Conservation (phyloP, 371 early-diverging fungal genomes). For the Capillidium heterosporum region DNA sequence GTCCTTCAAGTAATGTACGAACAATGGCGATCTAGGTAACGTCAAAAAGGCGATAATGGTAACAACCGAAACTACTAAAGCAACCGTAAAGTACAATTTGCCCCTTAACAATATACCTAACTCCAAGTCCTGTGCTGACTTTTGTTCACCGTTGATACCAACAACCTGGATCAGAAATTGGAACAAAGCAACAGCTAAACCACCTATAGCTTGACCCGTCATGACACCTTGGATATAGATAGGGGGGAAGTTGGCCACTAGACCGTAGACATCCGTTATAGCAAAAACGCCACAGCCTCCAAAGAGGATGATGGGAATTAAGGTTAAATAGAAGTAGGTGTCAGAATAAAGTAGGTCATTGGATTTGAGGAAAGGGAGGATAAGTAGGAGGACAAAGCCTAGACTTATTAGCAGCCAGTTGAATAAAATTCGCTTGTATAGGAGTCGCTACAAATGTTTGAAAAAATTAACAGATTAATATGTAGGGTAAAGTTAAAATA, state of each 20-base stretch:
- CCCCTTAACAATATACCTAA: not conserved
- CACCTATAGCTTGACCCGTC: slow-evolving; percentile 32
- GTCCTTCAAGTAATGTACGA: no score
- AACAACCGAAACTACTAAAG: not conserved
- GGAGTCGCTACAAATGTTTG: not conserved
- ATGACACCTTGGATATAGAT: slow-evolving; percentile 53
- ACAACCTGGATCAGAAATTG: slow-evolving; percentile 21
- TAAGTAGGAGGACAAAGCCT: not conserved
- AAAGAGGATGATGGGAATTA: slow-evolving; percentile 31
- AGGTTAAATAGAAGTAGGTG: slow-evolving; percentile 35
- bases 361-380: not conserved
- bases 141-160: not conserved
- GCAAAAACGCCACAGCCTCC: slow-evolving; percentile 42
- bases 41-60: not conserved
- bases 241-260: slow-evolving; percentile 50
- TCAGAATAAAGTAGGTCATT: not conserved
- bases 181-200: slow-evolving; percentile 32
- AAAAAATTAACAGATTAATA: not conserved
- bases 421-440: not conserved
- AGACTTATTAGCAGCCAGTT: not conserved
- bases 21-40: not conserved
- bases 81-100: not conserved
- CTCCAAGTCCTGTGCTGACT: slow-evolving; percentile 12
- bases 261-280: slow-evolving; percentile 51
- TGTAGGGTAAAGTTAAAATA: no score